Evolutionary conservation across 75 land plant species (phyloP).

Genomic region (Gnetum montanum): DNA sequence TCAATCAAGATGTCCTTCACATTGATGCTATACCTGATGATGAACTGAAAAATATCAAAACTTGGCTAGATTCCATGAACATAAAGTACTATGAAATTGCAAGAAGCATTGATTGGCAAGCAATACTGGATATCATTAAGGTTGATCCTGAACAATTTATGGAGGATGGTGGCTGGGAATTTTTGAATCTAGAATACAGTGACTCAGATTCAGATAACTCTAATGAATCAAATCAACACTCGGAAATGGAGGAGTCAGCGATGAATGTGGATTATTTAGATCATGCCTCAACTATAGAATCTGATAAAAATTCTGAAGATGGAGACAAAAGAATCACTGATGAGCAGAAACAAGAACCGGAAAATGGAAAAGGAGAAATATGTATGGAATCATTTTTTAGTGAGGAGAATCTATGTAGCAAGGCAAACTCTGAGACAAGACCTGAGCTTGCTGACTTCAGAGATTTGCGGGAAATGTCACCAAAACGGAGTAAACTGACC

Average conservation of each 20-base stretch:
- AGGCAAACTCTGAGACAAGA: no score
- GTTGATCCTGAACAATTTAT: conserved; percentile 40
- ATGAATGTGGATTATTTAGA: conserved; percentile 33
- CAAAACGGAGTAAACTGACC: no score
- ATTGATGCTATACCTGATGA: conserved; percentile 40
- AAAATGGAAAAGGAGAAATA: conserved; percentile 61
- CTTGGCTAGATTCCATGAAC: conserved; percentile 40
- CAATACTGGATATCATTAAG: conserved; percentile 35
- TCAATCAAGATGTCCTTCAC: conserved; percentile 30
- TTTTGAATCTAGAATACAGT: conserved; percentile 42
- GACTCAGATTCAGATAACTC: conserved; percentile 48
- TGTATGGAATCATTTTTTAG: no score
- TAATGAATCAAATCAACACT: conserved; percentile 35
- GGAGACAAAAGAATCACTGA: no score
- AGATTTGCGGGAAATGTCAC: no score
- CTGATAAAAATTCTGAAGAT: conserved; percentile 31
- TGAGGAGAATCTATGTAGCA: no score
- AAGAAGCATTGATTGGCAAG: conserved; percentile 37
- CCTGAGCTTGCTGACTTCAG: no score
- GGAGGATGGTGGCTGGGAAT: conserved; percentile 48
- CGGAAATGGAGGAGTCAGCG: conserved; percentile 37
- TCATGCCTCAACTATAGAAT: conserved; percentile 42
- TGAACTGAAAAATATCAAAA: conserved; percentile 31
- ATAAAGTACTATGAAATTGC: conserved; percentile 42
- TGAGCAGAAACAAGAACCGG: conserved; percentile 42